A percentile compares a stretch with the other conserved stretches of the same genome.
phyloP scores from a whole-genome alignment of 805 yeast genomes.

The Saccharomycopsis schoenii region DNA sequence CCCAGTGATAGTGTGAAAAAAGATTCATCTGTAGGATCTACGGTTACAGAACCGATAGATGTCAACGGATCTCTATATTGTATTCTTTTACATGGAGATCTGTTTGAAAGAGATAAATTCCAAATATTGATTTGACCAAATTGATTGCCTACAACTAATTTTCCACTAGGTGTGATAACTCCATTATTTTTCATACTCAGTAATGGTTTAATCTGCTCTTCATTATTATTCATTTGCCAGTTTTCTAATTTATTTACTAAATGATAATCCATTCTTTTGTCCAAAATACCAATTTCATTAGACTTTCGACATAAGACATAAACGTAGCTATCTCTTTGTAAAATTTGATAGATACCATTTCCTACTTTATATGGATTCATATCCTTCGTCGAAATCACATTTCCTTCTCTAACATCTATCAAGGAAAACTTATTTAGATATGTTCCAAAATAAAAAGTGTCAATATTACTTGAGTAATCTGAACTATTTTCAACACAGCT shows the following conservation, averaged over 20 bases:
- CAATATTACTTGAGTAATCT: slow-evolving; percentile 16
- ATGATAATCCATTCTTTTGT: slow-evolving; percentile 25
- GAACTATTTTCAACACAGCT: slow-evolving; percentile 18
- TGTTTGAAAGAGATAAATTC: neutral
- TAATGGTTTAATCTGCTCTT: neutral
- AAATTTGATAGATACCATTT: slow-evolving; percentile 28
- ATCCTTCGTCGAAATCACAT: neutral
- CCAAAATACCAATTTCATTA: slow-evolving; percentile 26
- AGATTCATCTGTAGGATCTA: neutral
- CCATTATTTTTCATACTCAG: slow-evolving; percentile 23
- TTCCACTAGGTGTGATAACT: slow-evolving; percentile 18
- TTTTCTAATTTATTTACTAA: slow-evolving; percentile 13
- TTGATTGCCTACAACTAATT: slow-evolving; percentile 23
- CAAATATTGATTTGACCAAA: slow-evolving; percentile 17
- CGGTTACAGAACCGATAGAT: neutral
- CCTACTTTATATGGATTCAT: slow-evolving; percentile 18
- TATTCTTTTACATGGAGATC: neutral
- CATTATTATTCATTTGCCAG: neutral
- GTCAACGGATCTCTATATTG: neutral
- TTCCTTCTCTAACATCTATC: slow-evolving; percentile 21
- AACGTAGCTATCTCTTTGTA: slow-evolving; percentile 28
- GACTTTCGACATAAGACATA: slow-evolving; percentile 27
- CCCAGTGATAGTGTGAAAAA: neutral
- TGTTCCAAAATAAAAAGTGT: slow-evolving; percentile 23
- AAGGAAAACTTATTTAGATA: slow-evolving; percentile 24